Percentiles rank a stretch among this genome's conserved stretches.
These are phyloP conservation scores for Debaryomyces castellii DNA, from an alignment of 805 yeast genomes.

Conservation along the genomic window DNA sequence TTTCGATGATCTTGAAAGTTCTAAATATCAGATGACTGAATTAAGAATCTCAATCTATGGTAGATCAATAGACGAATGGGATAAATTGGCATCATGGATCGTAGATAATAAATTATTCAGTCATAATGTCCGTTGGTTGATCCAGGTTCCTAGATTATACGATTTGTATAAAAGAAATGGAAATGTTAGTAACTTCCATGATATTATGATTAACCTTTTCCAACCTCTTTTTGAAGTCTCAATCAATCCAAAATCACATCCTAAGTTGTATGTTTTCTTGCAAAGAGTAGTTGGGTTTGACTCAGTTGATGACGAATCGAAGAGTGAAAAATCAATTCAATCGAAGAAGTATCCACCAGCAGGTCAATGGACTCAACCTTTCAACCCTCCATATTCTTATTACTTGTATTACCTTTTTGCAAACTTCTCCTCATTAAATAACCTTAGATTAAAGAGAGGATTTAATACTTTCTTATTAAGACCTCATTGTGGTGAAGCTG, in stretches of 20 bases:
- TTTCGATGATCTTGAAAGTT: slow-evolving; percentile 87
- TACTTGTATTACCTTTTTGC: slow-evolving; percentile 87
- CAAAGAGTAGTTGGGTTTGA: slow-evolving; percentile 97
- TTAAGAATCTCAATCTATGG: slow-evolving; percentile 95
- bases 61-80: slow-evolving; percentile 89
- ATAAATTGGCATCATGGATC: slow-evolving; percentile 91
- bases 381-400: slow-evolving; percentile 97
- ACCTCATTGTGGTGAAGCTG: slow-evolving; percentile 99
- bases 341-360: slow-evolving; percentile 81
- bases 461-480: slow-evolving; percentile 90
- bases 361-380: slow-evolving; percentile 68
- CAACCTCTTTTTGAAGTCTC: slow-evolving; percentile 90
- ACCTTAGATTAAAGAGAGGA: slow-evolving; percentile 72
- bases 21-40: slow-evolving; percentile 97
- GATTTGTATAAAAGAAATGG: slow-evolving; percentile 82
- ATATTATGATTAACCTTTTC: slow-evolving; percentile 75
- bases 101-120: slow-evolving; percentile 87
- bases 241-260: slow-evolving; percentile 78
- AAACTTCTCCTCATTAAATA: slow-evolving; percentile 81
- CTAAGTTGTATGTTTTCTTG: slow-evolving; percentile 84
- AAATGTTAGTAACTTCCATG: slow-evolving; percentile 68
- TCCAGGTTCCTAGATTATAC: slow-evolving; percentile 92
- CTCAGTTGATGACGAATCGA: slow-evolving; percentile 97
- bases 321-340: slow-evolving; percentile 79
- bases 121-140: slow-evolving; percentile 94